phyloP scores from a whole-genome alignment of 768 basidiomycete genomes.

The Pleurotus eryngii region DNA sequence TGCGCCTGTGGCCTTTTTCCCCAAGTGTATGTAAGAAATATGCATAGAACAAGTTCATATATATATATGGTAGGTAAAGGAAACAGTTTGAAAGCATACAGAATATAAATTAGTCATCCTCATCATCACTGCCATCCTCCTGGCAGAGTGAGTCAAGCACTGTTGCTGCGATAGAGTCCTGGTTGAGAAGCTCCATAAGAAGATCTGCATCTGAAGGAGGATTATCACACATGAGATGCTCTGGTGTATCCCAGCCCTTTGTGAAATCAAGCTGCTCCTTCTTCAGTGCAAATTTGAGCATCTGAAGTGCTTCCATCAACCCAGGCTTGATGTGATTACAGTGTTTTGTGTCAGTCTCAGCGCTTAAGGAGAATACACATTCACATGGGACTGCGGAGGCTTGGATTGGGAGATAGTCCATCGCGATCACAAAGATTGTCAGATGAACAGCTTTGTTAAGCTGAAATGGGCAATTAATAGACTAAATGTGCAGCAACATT shows the following conservation, averaged over 20 bases:
- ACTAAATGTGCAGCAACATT: not conserved
- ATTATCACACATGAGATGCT: not conserved
- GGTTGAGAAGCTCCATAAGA: not conserved
- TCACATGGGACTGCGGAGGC: conserved; percentile 17
- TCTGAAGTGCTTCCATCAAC: conserved; percentile 18
- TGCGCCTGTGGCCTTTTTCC: too few species aligned
- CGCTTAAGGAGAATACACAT: conserved; percentile 16
- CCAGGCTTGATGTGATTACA: conserved; percentile 12
- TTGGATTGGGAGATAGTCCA: conserved; percentile 13
- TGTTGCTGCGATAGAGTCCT: not conserved
- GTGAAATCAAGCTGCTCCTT: conserved; percentile 10
- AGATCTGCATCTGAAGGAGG: not conserved
- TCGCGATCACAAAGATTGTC: not conserved
- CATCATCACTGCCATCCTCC: not conserved
- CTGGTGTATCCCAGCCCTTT: conserved; percentile 2
- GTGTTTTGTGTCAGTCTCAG: conserved; percentile 10
- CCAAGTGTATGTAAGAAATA: too few species aligned
- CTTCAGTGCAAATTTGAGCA: conserved; percentile 14
- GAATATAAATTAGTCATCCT: not conserved
- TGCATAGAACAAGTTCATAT: too few species aligned
- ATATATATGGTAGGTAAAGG: too few species aligned
- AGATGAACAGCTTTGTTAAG: not conserved
- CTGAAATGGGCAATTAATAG: not conserved
- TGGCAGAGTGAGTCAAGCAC: not conserved
- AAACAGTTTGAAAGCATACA: too few species aligned